These are phyloP conservation scores for Diaporthe nobilis DNA, from an alignment of 2,329 filamentous ascomycete species.

Conservation along the genomic window DNA sequence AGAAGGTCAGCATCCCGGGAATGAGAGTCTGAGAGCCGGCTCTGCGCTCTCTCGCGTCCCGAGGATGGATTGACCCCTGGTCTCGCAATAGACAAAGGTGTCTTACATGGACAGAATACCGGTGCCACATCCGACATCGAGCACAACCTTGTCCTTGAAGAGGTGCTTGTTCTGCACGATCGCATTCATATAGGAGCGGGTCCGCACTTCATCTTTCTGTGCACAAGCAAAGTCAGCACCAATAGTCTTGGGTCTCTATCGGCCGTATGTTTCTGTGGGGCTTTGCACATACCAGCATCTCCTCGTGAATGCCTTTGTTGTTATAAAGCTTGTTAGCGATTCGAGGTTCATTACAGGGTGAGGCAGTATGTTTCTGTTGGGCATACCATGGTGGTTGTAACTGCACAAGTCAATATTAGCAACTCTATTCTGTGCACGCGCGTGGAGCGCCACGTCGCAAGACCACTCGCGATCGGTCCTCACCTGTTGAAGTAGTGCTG, in stretches of 20 bases:
- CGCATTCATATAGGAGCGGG: slow-evolving; percentile 94
- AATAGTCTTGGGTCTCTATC: neutral
- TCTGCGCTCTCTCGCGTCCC: neutral
- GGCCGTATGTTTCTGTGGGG: neutral
- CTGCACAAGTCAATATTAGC: slow-evolving; percentile 60
- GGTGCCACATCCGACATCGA: slow-evolving; percentile 97
- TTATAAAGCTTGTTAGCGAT: slow-evolving; percentile 37
- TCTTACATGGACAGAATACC: slow-evolving; percentile 97
- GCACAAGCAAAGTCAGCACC: slow-evolving; percentile 46
- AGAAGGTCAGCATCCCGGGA: slow-evolving; percentile 32
- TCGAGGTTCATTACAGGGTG: slow-evolving; percentile 1
- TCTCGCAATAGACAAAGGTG: slow-evolving; percentile 9
- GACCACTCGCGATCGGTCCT: slow-evolving; percentile 43
- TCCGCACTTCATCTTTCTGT: slow-evolving; percentile 98
- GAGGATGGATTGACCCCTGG: neutral
- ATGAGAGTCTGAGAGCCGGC: neutral
- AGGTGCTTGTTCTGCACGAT: slow-evolving; percentile 98
- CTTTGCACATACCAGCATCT: slow-evolving; percentile 86
- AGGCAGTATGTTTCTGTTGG: slow-evolving; percentile 32
- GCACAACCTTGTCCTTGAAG: slow-evolving; percentile 85
- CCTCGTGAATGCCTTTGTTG: slow-evolving; percentile 87
- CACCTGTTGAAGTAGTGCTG: slow-evolving; percentile 99
- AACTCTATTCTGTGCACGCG: neutral
- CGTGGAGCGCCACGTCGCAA: slow-evolving; percentile 21
- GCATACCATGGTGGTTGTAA: slow-evolving; percentile 95